Evolutionary conservation across 2,329 filamentous ascomycete genomes (phyloP).

Genomic region (Aspergillus sp.): DNA sequence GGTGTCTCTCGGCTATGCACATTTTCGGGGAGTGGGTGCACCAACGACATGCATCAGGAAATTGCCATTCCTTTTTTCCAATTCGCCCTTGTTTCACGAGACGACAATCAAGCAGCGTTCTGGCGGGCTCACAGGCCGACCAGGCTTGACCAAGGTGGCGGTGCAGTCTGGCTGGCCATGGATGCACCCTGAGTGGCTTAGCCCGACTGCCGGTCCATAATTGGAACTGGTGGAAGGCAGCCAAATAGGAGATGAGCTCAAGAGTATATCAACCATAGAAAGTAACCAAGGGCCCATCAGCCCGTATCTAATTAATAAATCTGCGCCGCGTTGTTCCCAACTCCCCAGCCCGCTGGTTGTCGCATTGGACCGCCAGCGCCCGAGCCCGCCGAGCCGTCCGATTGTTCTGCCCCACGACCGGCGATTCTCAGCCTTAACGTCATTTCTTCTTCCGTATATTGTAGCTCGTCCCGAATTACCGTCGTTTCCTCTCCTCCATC

Average conservation of each 20-base stretch:
- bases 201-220: conserved; percentile 7
- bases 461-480: conserved; percentile 6
- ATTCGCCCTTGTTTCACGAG: conserved; percentile 3
- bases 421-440: conserved; percentile 6
- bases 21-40: conserved; percentile 6
- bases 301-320: not conserved
- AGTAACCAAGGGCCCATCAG: not conserved
- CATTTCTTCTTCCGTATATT: conserved; percentile 4
- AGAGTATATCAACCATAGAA: not conserved
- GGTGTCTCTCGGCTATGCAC: conserved; percentile 1
- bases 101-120: not conserved
- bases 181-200: conserved; percentile 13
- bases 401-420: conserved; percentile 15
- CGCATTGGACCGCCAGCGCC: not conserved
- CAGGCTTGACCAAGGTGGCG: conserved; percentile 13
- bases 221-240: conserved; percentile 6
- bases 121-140: not conserved
- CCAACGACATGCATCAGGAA: conserved; percentile 4
- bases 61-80: not conserved
- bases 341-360: not conserved
- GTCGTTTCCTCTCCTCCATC: not conserved
- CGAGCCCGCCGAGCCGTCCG: conserved; percentile 7
- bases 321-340: not conserved
- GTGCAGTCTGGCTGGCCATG: conserved; percentile 12
- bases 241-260: not conserved